Conservation (phyloP, 2,329 filamentous ascomycete species). For the Colletotrichum spaethianum region DNA sequence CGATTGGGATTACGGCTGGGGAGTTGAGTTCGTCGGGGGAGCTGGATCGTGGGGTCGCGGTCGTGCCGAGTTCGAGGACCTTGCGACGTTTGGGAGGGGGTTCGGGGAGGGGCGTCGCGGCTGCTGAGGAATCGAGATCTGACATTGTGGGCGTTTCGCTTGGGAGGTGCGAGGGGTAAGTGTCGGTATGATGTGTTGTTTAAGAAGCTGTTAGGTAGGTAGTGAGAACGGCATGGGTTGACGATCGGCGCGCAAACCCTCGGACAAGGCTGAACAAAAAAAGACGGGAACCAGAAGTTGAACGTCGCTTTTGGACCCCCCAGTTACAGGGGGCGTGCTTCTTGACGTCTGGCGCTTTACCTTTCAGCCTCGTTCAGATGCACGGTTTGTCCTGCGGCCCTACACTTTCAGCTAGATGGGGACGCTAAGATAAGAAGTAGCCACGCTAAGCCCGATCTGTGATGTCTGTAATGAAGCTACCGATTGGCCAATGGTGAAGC, state of each 20-base stretch:
- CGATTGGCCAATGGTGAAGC: constrained; percentile 26
- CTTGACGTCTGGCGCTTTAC: constrained; percentile 19
- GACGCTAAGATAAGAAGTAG: constrained; percentile 28
- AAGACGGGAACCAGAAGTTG: constrained; percentile 8
- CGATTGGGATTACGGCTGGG: neutral
- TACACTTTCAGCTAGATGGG: neutral
- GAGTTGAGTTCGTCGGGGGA: constrained; percentile 59
- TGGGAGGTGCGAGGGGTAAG: neutral
- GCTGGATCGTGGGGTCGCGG: constrained; percentile 57
- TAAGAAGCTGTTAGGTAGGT: neutral
- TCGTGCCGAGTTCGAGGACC: constrained; percentile 56
- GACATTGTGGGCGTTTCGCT: constrained; percentile 46
- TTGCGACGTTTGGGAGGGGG: constrained; percentile 59
- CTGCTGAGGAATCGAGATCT: constrained; percentile 44
- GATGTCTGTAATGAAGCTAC: neutral
- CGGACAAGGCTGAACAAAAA: constrained; percentile 17
- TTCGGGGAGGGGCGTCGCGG: constrained; percentile 44
- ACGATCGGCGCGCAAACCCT: neutral
- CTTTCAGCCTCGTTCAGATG: constrained; percentile 29
- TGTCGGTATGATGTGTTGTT: neutral
- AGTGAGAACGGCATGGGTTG: too few species aligned
- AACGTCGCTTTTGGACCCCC: constrained; percentile 5
- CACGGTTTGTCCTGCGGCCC: constrained; percentile 10
- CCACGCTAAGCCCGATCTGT: neutral
- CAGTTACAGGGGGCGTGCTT: constrained; percentile 24